Base-by-base conservation (phyloP, 1,139 yeast species). In the Geotrichum europaeum region DNA sequence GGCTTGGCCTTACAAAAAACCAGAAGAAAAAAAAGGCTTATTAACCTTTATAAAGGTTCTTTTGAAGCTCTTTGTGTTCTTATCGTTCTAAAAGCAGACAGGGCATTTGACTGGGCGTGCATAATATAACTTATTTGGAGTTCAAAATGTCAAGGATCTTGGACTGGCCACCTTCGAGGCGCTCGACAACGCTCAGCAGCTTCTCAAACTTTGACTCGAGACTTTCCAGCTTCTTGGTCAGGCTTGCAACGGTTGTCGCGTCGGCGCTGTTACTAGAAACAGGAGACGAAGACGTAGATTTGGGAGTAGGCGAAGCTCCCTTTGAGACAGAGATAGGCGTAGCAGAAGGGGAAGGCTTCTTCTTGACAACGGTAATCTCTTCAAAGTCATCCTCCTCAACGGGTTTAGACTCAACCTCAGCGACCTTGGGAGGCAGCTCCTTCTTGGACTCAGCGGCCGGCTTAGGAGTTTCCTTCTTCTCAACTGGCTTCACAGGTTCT, bases 171-270 rank as follows among this genome's bases (percentile, higher is more conserved):
- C 55, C 55, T 22, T 55, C 55, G 15, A 58, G 51, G 20, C 54
- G 54, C 40, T 54, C 55, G 32, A 58, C 53, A 22, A 32, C 51
- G n/a, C 34, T 47, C 30, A 58, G 20, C 10, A 80, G 73, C 59
- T 72, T 72, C 54, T 77, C 79, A 57, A 81, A 70, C 70, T 79
- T 80, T 59, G 69, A 65, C 68, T 81, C 83, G 65, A 81, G 76
- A 30, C 49, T 64, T 10, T 57, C 47, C 13, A 59, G 43, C 22
- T 62, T 59, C 32, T 55, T 60, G 10, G 64, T 32, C n/a, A 61
- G 57, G 4, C 53, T 55, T 12, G 58, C 64, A 30, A 59, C 51
- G 47, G 61, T 52, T 5, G 34, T 25, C 4, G 56, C 61, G 24
- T 40, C 47, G 9, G 20, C 3, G 10, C 20, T 9, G 10, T 40